Conservation (phyloP, 2,329 filamentous ascomycete species). For the Cadophora luteo-olivacea region DNA sequence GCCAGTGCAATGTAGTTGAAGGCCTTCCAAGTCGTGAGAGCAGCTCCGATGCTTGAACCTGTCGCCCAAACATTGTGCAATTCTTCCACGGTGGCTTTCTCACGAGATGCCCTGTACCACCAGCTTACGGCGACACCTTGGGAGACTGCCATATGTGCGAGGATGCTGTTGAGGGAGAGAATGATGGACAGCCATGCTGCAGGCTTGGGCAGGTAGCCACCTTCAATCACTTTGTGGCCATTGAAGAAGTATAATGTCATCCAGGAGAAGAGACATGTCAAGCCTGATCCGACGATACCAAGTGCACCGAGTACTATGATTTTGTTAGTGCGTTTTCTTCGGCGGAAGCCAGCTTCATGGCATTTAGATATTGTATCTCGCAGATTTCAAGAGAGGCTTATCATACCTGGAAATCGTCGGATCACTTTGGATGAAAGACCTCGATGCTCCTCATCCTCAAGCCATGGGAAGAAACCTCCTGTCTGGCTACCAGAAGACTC, state of each 20-base stretch:
- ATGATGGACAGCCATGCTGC: conserved; percentile 27
- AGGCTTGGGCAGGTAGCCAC: conserved; percentile 23
- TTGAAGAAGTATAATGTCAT: conserved; percentile 23
- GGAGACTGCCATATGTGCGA: conserved; percentile 23
- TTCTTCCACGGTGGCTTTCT: conserved; percentile 22
- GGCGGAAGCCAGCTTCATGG: too few species aligned
- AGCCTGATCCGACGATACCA: conserved; percentile 20
- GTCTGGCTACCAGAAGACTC: conserved; percentile 11
- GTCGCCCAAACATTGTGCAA: conserved; percentile 27
- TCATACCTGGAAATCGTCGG: conserved; percentile 15
- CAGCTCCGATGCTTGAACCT: conserved; percentile 14
- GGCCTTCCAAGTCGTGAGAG: conserved; percentile 19
- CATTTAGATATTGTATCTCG: neutral
- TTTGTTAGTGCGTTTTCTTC: neutral
- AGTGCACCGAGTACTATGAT: conserved; percentile 12
- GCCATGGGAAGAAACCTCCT: conserved; percentile 25
- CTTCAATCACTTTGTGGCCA: conserved; percentile 22
- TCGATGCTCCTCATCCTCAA: conserved; percentile 20
- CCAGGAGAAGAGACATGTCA: conserved; percentile 16
- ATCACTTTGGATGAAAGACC: conserved; percentile 11
- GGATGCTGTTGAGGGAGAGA: conserved; percentile 23
- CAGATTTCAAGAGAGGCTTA: neutral
- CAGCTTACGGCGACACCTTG: conserved; percentile 24
- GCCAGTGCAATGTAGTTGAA: conserved; percentile 28
- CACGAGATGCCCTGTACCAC: conserved; percentile 22